Base-by-base conservation (phyloP, 2,329 filamentous ascomycete species). In the Alternaria novae-zelandiae region DNA sequence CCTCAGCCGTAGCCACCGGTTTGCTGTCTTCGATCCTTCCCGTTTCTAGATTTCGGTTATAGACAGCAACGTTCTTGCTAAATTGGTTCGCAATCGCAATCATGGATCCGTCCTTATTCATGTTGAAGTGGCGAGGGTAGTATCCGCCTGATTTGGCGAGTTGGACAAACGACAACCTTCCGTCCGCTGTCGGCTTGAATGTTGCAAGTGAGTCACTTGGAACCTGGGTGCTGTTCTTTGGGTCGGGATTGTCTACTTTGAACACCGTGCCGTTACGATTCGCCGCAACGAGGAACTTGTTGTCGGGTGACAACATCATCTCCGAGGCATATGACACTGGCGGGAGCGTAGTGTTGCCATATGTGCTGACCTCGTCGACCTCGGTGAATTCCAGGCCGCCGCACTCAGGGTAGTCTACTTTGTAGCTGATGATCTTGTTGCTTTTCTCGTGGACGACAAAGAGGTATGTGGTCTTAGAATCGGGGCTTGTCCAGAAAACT, bases 51-150 rank as follows among this genome's bases (percentile, higher is more conserved):
- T 93, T 85, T 6, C 92, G 83, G 70, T 81, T 76, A 51, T 91
- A 86, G 54, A 94, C 78, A 7, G 86, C 87, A 2, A 92, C 87
- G 28, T 85, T 86, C 30, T 84, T 82, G 54, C 87, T 87, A 15
- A 80, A 79, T 79, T 93, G 90, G 67, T 91, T 83, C 0, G 86
- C 90, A 26, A 93, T 87, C 1, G 89, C 91, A 4, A 93, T 80
- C 62, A 90, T 79, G 58, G 84, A 84, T 1, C 91, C 91, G 11
- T 84, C 86, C 65, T 83, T 84, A 77, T 90, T 93, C 60, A 92
- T 79, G 54, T 85, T 86, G 76, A 92, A 91, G 44, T 91, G 89
- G 21, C 91, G 85, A 0, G 92, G 91, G 59, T 84, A 86, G 8
- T 81, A 77, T 3, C 92, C 92, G 53, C 90, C 89, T 0, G 88